Evolutionary conservation across 208 protist genomes (phyloP).

Genomic region (Porcisia deanei): DNA sequence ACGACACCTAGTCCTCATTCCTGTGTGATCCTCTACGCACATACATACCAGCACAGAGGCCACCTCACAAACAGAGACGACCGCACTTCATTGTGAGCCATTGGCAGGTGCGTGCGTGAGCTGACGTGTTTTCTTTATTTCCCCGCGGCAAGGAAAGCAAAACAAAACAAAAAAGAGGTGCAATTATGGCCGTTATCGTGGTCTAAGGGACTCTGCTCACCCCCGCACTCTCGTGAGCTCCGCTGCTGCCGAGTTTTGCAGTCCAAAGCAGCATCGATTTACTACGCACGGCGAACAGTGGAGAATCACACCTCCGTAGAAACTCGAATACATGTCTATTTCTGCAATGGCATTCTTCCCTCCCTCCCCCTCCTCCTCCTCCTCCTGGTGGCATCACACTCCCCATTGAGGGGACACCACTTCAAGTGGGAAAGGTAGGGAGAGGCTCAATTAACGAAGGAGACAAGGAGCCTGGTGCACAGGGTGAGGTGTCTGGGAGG

Average conservation of each 20-base stretch:
- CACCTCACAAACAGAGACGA: neutral
- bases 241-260: neutral
- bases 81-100: neutral
- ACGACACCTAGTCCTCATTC: neutral
- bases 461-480: too few species aligned
- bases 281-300: neutral
- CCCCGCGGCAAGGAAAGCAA: neutral
- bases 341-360: too few species aligned
- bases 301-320: conserved; percentile 4
- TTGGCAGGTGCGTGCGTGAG: neutral
- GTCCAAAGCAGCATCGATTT: conserved; percentile 15
- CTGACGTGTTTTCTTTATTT: neutral
- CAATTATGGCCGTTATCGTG: neutral
- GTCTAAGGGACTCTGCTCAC: neutral
- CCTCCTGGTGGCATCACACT: too few species aligned
- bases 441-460: too few species aligned
- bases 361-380: too few species aligned
- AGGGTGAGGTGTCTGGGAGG: neutral
- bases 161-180: too few species aligned
- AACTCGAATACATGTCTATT: neutral
- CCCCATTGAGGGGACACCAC: too few species aligned
- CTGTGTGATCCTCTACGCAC: neutral
- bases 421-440: too few species aligned
- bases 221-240: conserved; percentile 3
- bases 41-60: neutral